phyloP scores from a whole-genome alignment of 148 eudicot species.

The Vaccinium corymbosum region DNA sequence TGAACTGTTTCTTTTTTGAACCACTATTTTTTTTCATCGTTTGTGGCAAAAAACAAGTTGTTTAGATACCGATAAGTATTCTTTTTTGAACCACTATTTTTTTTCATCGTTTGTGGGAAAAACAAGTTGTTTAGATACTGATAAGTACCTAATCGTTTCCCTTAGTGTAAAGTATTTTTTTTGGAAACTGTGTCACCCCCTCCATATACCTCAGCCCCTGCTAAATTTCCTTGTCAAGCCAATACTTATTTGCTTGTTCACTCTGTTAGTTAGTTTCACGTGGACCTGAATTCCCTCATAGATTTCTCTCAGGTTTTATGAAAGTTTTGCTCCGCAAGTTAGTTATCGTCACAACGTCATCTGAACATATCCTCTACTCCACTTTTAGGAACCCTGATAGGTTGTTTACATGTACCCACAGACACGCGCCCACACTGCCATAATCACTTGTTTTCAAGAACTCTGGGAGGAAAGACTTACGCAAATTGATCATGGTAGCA shows the following conservation, averaged over 20 bases:
- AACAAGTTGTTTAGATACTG: no score
- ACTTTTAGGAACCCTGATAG: background rate
- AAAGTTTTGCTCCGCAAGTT: background rate
- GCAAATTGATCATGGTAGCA: background rate
- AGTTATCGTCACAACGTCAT: background rate
- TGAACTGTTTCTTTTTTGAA: no score
- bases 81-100: no score
- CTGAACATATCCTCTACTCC: background rate
- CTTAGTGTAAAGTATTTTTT: no score
- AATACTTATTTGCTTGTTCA: background rate
- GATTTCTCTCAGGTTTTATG: background rate
- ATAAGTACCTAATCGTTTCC: no score
- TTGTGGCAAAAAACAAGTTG: no score
- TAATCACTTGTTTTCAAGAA: background rate
- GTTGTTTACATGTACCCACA: background rate
- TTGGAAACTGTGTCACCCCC: no score
- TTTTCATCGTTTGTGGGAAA: no score
- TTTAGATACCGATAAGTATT: no score
- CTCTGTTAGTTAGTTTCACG: background rate
- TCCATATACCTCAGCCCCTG: no score
- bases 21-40: no score
- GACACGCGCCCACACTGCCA: background rate
- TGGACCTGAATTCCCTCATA: background rate
- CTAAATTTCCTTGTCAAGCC: background rate
- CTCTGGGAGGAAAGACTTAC: background rate